A percentile compares a stretch with the other conserved stretches of the same genome.
These are phyloP conservation scores for Phytophthora kernoviae DNA, from an alignment of 352 stramenopile species.

Conservation along the genomic window DNA sequence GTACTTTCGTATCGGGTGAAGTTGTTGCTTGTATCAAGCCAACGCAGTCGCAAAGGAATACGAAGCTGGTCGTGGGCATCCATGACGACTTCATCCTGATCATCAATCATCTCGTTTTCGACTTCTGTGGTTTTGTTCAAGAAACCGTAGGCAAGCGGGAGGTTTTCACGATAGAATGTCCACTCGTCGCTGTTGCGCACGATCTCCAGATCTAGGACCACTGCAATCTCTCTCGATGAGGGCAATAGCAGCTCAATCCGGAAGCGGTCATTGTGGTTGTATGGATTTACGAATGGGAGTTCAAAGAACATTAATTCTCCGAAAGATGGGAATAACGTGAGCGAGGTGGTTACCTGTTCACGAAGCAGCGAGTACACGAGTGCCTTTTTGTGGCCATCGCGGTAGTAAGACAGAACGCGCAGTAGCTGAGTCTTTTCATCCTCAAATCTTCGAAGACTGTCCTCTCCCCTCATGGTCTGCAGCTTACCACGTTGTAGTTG, in stretches of 20 bases:
- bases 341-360: slow-evolving; percentile 86
- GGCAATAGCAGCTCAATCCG: slow-evolving; percentile 78
- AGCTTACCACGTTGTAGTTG: slow-evolving; percentile 16
- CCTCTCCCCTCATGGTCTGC: slow-evolving; percentile 13
- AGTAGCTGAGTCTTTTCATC: slow-evolving; percentile 87
- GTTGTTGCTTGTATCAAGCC: slow-evolving; percentile 46
- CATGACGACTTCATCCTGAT: slow-evolving; percentile 85
- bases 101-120: slow-evolving; percentile 94
- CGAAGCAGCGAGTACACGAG: slow-evolving; percentile 91
- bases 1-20: neutral
- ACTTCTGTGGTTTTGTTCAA: slow-evolving; percentile 39
- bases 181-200: slow-evolving; percentile 86
- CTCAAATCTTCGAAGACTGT: slow-evolving; percentile 54
- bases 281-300: slow-evolving; percentile 90
- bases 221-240: slow-evolving; percentile 30
- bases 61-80: slow-evolving; percentile 82
- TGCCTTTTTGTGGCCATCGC: slow-evolving; percentile 94
- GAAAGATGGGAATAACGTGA: slow-evolving; percentile 84
- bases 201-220: slow-evolving; percentile 69
- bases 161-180: slow-evolving; percentile 71
- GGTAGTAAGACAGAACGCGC: slow-evolving; percentile 91
- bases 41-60: slow-evolving; percentile 90
- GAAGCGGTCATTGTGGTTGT: slow-evolving; percentile 91
- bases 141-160: slow-evolving; percentile 60
- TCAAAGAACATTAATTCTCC: slow-evolving; percentile 90